Evolutionary conservation across 257 asterid species (phyloP).

Genomic region (Solanum dulcamara): DNA sequence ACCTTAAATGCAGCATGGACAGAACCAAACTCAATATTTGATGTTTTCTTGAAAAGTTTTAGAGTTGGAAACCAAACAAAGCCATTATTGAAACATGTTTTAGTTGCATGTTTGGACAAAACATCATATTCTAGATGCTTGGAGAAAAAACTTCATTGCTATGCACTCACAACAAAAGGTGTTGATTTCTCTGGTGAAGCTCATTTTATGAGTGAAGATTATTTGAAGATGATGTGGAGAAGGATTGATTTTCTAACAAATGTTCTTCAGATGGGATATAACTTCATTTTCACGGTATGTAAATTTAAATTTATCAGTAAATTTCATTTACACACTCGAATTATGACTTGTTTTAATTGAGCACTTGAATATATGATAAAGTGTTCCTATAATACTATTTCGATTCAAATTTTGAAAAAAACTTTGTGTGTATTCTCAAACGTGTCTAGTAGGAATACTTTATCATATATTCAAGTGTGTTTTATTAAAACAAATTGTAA

Average conservation of each 20-base stretch:
- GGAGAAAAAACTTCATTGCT: conserved; percentile 26
- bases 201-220: conserved; percentile 31
- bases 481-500: not conserved
- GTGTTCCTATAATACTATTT: not conserved
- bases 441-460: not conserved
- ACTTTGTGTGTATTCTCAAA: not conserved
- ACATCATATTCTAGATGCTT: conserved; percentile 41
- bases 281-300: conserved; percentile 48
- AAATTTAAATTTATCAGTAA: not conserved
- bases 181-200: conserved; percentile 51
- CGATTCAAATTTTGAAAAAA: not conserved
- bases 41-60: conserved; percentile 50
- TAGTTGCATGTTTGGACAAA: conserved; percentile 41
- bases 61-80: conserved; percentile 42
- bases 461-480: not conserved
- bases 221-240: conserved; percentile 57
- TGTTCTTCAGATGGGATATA: conserved; percentile 38
- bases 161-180: conserved; percentile 30
- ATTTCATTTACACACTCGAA: not conserved
- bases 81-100: conserved; percentile 26
- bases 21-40: conserved; percentile 42
- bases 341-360: too few relatives aligned
- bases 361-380: not conserved
- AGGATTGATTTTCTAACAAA: conserved; percentile 34
- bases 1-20: conserved; percentile 58